These are phyloP conservation scores for Pterula multifida DNA, from an alignment of 1,284 basidiomycete genomes.

Conservation along the genomic window DNA sequence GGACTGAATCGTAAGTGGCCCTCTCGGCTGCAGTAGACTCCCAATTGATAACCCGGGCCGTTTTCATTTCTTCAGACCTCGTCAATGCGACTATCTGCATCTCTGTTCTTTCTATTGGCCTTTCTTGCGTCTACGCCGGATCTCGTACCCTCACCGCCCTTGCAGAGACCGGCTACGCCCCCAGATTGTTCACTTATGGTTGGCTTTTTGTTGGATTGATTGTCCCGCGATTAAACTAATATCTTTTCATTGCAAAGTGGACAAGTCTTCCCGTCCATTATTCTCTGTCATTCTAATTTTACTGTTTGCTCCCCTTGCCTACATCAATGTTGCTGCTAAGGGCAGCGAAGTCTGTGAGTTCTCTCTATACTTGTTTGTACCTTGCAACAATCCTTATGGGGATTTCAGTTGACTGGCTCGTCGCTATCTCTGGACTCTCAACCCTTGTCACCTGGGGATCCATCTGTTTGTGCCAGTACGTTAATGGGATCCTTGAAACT, in stretches of 20 bases:
- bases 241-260: conserved; percentile 16
- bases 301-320: conserved; percentile 25
- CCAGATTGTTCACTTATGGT: conserved; percentile 37
- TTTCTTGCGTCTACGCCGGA: conserved; percentile 56
- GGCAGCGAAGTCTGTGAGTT: conserved; percentile 26
- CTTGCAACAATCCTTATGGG: background rate
- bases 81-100: conserved; percentile 64
- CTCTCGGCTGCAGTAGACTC: no score
- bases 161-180: conserved; percentile 57
- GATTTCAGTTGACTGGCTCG: conserved; percentile 28
- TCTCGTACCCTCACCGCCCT: conserved; percentile 59
- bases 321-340: conserved; percentile 22
- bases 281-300: conserved; percentile 25
- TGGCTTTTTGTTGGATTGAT: background rate
- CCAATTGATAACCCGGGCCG: background rate
- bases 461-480: conserved; percentile 32
- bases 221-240: background rate
- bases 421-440: conserved; percentile 30
- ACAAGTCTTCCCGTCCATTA: conserved; percentile 31
- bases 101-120: conserved; percentile 60
- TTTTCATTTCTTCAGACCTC: conserved; percentile 25
- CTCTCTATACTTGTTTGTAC: background rate
- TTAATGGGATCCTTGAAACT: conserved; percentile 7
- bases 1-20: conserved; percentile 38
- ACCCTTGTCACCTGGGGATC: conserved; percentile 31